These are phyloP conservation scores for Pseudocohnilembus persalinus DNA, from an alignment of 169 alveolate genomes.

Conservation along the genomic window DNA sequence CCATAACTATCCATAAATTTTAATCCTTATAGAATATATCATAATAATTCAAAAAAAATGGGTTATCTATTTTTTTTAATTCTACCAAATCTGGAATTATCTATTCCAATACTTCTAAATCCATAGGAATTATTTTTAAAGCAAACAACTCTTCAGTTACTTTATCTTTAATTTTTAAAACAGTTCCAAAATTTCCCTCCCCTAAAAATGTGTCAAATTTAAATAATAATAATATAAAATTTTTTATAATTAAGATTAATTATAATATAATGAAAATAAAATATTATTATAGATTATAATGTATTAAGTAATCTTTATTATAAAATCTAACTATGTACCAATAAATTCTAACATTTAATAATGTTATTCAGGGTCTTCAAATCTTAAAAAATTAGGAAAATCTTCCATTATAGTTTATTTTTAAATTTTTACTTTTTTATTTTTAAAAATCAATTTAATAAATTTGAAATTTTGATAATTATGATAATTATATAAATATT, in stretches of 20 bases:
- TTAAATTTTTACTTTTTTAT: too few species aligned
- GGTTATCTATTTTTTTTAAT: neutral
- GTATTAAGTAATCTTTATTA: neutral
- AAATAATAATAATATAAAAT: too few species aligned
- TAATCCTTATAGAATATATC: neutral
- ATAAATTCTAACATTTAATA: neutral
- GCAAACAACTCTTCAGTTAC: neutral
- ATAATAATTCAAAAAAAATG: too few species aligned
- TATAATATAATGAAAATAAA: too few species aligned
- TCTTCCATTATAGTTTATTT: neutral
- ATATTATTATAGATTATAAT: too few species aligned
- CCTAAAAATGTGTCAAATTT: neutral
- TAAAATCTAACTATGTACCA: neutral
- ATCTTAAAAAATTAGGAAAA: too few species aligned
- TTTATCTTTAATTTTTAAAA: too few species aligned
- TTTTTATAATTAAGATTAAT: too few species aligned
- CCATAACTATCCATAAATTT: neutral
- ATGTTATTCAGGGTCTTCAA: neutral
- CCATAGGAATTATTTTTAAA: neutral
- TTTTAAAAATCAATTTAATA: neutral
- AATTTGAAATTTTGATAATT: too few species aligned
- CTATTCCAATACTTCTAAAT: neutral
- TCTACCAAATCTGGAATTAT: neutral
- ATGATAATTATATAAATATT: too few species aligned
- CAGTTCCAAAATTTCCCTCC: neutral